These are phyloP conservation scores for Picochlorum sp. DNA, from an alignment of 139 green algal species.

Conservation along the genomic window DNA sequence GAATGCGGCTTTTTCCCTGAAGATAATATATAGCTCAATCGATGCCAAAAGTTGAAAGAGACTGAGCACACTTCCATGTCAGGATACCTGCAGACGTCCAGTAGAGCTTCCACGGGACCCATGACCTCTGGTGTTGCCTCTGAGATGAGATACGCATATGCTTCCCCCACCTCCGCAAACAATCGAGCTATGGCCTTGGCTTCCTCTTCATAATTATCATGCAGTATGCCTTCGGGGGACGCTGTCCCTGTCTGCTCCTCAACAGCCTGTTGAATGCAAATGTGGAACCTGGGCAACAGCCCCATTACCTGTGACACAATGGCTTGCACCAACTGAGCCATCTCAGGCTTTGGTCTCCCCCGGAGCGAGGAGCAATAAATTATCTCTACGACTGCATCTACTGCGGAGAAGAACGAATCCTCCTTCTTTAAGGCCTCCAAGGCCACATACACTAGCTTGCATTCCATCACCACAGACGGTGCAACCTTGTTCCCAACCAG, in stretches of 20 bases:
- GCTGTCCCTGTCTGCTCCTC: slow-evolving; percentile 19
- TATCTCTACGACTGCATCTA: slow-evolving; percentile 61
- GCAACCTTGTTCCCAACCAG: slow-evolving; percentile 33
- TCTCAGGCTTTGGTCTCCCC: slow-evolving; percentile 28
- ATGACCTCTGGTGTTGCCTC: slow-evolving; percentile 17
- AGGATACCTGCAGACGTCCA: slow-evolving; percentile 75
- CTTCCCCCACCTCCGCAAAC: slow-evolving; percentile 87
- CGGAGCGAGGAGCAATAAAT: slow-evolving; percentile 26
- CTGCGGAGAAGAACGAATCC: slow-evolving; percentile 62
- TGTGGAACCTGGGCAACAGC: slow-evolving; percentile 59
- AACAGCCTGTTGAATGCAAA: slow-evolving; percentile 30
- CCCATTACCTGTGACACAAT: slow-evolving; percentile 73
- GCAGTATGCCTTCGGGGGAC: neutral
- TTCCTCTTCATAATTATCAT: slow-evolving; percentile 70
- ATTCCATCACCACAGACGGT: slow-evolving; percentile 3
- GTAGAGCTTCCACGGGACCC: slow-evolving; percentile 70
- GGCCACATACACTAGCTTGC: slow-evolving; percentile 44
- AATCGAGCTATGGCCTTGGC: slow-evolving; percentile 84
- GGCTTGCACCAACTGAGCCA: slow-evolving; percentile 57
- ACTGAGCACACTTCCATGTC: slow-evolving; percentile 67
- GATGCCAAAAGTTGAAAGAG: slow-evolving; percentile 90
- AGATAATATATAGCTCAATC: slow-evolving; percentile 41
- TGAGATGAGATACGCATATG: slow-evolving; percentile 69
- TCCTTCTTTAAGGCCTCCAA: slow-evolving; percentile 49
- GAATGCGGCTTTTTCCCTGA: slow-evolving; percentile 20